These are phyloP conservation scores for Sequoia sempervirens DNA, from an alignment of 75 land plant genomes.

Conservation along the genomic window DNA sequence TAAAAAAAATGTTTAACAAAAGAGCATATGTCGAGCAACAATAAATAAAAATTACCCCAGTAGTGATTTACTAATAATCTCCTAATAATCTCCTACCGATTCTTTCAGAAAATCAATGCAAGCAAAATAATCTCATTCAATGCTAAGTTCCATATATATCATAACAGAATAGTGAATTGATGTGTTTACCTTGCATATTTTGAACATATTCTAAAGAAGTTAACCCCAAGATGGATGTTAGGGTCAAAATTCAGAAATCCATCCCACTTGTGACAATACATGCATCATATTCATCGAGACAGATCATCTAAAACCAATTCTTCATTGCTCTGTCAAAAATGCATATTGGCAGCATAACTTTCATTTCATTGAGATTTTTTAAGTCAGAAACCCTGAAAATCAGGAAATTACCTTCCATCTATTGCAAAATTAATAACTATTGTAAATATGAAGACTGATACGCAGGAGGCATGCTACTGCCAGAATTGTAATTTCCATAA, in stretches of 20 bases:
- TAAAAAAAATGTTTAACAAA: background rate
- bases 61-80: background rate
- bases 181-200: background rate
- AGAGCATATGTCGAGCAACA: background rate
- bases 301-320: background rate
- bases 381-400: background rate
- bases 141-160: background rate
- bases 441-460: background rate
- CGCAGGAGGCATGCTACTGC: background rate
- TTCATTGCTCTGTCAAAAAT: background rate
- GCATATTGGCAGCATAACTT: background rate
- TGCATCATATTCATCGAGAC: background rate
- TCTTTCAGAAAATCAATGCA: background rate
- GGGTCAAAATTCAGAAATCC: background rate
- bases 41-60: background rate
- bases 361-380: background rate
- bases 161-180: background rate
- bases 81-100: too few relatives aligned
- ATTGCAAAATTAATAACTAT: background rate
- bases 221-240: background rate
- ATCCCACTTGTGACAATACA: background rate
- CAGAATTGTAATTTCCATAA: conserved; percentile 20
- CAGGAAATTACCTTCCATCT: background rate
- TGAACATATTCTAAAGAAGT: background rate
- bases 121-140: background rate